phyloP scores from a whole-genome alignment of 2,329 filamentous ascomycete species.

The Botryotinia globosa region DNA sequence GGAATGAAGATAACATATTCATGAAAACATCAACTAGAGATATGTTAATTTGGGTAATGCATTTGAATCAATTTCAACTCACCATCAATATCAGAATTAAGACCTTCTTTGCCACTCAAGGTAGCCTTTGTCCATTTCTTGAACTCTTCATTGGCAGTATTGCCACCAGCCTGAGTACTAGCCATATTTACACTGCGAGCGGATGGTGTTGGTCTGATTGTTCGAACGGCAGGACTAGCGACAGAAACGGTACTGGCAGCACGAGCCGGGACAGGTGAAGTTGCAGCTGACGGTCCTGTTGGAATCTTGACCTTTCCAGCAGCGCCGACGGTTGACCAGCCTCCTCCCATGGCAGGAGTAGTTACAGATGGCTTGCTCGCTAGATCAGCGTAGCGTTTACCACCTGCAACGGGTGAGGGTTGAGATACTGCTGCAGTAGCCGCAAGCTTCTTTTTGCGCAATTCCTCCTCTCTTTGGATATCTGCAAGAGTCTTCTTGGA shows the following conservation, averaged over 20 bases:
- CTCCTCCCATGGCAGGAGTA: slow-evolving; percentile 50
- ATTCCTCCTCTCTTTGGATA: slow-evolving; percentile 95
- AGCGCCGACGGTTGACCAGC: slow-evolving; percentile 94
- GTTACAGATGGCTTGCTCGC: slow-evolving; percentile 66
- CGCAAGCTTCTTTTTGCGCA: slow-evolving; percentile 68
- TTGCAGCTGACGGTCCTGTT: slow-evolving; percentile 50
- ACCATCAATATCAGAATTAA: slow-evolving; percentile 67
- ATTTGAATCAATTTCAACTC: slow-evolving; percentile 37
- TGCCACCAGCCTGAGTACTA: slow-evolving; percentile 33
- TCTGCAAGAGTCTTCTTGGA: slow-evolving; percentile 89
- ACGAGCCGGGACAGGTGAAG: slow-evolving; percentile 45
- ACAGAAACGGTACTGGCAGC: slow-evolving; percentile 39
- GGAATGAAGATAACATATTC: slow-evolving; percentile 69
- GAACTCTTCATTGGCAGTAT: slow-evolving; percentile 79
- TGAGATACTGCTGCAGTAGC: slow-evolving; percentile 46
- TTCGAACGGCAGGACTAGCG: slow-evolving; percentile 33
- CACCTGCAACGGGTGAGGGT: slow-evolving; percentile 46
- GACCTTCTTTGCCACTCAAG: slow-evolving; percentile 61
- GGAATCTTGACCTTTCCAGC: slow-evolving; percentile 86
- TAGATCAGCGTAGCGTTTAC: slow-evolving; percentile 93
- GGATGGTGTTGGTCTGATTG: slow-evolving; percentile 53
- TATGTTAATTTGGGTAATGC: slow-evolving; percentile 38
- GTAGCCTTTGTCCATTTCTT: slow-evolving; percentile 86
- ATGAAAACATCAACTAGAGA: slow-evolving; percentile 67
- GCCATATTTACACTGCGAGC: slow-evolving; percentile 48